A percentile compares a stretch with the other conserved stretches of the same genome.
Conservation (phyloP, 352 stramenopile species). For the Pythium monospermum region DNA sequence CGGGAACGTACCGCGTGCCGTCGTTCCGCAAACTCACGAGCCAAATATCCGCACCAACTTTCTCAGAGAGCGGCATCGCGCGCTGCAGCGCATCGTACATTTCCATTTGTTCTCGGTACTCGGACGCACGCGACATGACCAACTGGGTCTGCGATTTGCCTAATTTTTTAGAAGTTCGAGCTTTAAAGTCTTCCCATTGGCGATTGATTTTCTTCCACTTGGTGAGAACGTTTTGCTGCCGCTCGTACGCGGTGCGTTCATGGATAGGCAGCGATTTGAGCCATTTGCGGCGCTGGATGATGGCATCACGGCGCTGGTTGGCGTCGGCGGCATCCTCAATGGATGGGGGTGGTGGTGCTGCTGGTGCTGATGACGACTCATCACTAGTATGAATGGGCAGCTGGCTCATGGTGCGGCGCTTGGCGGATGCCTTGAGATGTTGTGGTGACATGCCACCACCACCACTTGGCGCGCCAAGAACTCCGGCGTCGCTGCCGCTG, state of each 20-base stretch:
- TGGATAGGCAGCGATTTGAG: conserved; percentile 67
- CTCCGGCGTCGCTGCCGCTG: neutral
- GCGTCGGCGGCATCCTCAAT: no score
- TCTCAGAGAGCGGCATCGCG: conserved; percentile 79
- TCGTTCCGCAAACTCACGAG: conserved; percentile 85
- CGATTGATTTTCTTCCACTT: conserved; percentile 67
- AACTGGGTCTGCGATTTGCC: conserved; percentile 68
- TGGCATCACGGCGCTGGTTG: conserved; percentile 36
- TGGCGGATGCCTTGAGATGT: conserved; percentile 24
- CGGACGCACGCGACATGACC: conserved; percentile 79
- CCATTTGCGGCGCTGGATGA: conserved; percentile 55
- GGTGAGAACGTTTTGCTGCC: conserved; percentile 60
- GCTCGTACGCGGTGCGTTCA: conserved; percentile 54
- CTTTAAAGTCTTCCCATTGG: conserved; percentile 71
- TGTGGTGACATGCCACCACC: conserved; percentile 11
- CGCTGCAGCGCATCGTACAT: conserved; percentile 87
- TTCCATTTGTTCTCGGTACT: conserved; percentile 87
- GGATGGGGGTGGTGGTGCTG: no score
- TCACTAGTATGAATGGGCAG: conserved; percentile 4
- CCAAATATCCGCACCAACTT: conserved; percentile 87
- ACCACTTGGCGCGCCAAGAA: neutral
- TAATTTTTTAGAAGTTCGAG: conserved; percentile 44
- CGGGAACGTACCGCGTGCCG: conserved; percentile 80
- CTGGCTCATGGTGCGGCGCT: conserved; percentile 16
- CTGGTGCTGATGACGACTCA: no score